These are phyloP conservation scores for Plasmodium adleri DNA, from an alignment of 169 alveolate species.

Conservation along the genomic window DNA sequence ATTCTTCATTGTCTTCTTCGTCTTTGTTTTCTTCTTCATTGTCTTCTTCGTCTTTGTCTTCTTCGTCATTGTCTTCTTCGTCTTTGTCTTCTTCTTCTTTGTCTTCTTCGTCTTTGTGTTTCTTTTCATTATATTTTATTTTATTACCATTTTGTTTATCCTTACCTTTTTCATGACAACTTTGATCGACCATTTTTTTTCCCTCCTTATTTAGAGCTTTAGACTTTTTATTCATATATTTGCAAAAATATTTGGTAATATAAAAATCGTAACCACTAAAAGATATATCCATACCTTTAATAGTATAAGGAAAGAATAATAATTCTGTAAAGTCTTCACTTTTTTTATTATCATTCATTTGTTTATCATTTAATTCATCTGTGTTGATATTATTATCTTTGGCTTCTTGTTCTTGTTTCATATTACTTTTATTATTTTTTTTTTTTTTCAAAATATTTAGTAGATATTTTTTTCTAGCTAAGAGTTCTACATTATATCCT, in stretches of 20 bases:
- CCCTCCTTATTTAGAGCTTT: not conserved
- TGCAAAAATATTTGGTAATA: constrained; percentile 63
- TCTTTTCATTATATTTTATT: not conserved
- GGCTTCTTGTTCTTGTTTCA: not conserved
- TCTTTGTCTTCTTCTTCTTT: not conserved
- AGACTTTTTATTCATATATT: constrained; percentile 20
- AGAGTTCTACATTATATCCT: constrained; percentile 97
- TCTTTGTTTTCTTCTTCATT: not conserved
- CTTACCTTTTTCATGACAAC: not conserved
- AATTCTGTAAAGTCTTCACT: constrained; percentile 81
- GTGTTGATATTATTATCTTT: not conserved
- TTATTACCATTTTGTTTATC: not conserved
- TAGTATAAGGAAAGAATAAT: constrained; percentile 95
- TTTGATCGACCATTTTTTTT: not conserved
- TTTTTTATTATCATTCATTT: not conserved
- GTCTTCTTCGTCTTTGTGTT: not conserved
- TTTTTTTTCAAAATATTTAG: constrained; percentile 47
- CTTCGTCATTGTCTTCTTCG: not conserved
- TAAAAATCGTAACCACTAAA: constrained; percentile 90
- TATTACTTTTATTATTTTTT: constrained; percentile 6
- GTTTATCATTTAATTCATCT: not conserved
- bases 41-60: not conserved
- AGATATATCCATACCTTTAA: constrained; percentile 99
- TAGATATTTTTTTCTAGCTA: constrained; percentile 90
- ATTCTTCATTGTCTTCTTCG: not conserved